A percentile compares a stretch with the other conserved stretches of the same genome.
Conservation (phyloP, 176 grass and related monocot species). For the Tuctoria greenei region DNA sequence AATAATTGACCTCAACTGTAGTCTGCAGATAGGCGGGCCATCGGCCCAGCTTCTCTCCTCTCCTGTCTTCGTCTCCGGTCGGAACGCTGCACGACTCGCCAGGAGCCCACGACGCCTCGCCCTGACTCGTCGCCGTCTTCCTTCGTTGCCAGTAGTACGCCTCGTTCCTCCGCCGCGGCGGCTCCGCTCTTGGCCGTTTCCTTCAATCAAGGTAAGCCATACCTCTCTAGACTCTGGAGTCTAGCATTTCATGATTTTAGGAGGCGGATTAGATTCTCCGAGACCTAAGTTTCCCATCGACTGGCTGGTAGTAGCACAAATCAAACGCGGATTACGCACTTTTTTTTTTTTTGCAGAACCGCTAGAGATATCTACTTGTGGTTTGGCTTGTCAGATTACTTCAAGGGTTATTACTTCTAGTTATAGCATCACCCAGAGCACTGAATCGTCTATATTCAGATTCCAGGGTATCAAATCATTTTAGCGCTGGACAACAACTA, state of each 20-base stretch:
- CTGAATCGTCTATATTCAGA: neutral
- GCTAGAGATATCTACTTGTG: neutral
- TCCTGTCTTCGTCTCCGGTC: no score
- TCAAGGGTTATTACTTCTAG: neutral
- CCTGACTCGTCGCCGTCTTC: neutral
- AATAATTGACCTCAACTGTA: no score
- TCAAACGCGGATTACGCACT: neutral
- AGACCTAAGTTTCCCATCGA: neutral
- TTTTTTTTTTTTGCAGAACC: neutral
- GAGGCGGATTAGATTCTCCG: constrained; percentile 1
- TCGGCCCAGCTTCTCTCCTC: no score
- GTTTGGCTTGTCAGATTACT: neutral
- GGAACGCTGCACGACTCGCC: no score
- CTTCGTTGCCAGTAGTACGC: neutral
- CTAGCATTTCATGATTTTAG: neutral
- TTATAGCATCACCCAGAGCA: neutral
- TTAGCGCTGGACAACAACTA: constrained; percentile 32
- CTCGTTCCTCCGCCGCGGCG: neutral
- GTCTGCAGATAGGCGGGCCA: no score
- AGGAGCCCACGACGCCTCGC: no score
- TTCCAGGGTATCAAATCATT: neutral
- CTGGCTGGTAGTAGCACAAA: neutral
- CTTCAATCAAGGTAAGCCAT: neutral
- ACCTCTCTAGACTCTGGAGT: neutral
- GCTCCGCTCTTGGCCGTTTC: neutral